A percentile compares a stretch with the other conserved stretches of the same genome.
These are phyloP conservation scores for Nicotiana otophora DNA, from an alignment of 257 asterid species.

Conservation along the genomic window DNA sequence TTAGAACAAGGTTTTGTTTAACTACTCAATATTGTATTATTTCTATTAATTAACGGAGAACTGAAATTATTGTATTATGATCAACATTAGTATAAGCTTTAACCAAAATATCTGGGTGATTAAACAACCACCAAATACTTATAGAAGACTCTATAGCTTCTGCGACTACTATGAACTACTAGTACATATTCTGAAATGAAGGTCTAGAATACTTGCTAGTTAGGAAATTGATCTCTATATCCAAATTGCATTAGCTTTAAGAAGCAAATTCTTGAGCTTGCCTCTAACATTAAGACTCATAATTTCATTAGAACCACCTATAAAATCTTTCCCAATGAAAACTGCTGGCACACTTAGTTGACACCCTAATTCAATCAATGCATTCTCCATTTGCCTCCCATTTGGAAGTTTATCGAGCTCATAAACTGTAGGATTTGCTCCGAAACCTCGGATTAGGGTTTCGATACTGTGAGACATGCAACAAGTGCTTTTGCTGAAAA, in stretches of 20 bases:
- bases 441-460: conserved; percentile 1
- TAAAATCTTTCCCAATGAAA: conserved; percentile 1
- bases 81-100: too few species aligned
- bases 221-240: neutral
- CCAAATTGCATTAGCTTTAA: conserved; percentile 8
- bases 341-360: conserved; percentile 5
- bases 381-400: conserved; percentile 1
- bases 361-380: neutral
- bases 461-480: conserved; percentile 1
- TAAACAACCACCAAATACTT: too few species aligned
- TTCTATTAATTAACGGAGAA: too few species aligned
- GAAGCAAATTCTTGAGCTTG: neutral
- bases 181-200: too few species aligned
- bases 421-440: neutral
- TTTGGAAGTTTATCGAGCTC: neutral
- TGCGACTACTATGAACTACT: too few species aligned
- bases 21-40: too few species aligned
- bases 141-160: too few species aligned
- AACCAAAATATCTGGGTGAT: too few species aligned
- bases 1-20: too few species aligned
- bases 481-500: neutral
- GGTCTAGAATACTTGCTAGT: too few species aligned
- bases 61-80: too few species aligned
- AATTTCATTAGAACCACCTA: conserved; percentile 4
- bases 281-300: conserved; percentile 4